phyloP scores from a whole-genome alignment of 1,284 basidiomycete species.

The Heterobasidion parviporum region DNA sequence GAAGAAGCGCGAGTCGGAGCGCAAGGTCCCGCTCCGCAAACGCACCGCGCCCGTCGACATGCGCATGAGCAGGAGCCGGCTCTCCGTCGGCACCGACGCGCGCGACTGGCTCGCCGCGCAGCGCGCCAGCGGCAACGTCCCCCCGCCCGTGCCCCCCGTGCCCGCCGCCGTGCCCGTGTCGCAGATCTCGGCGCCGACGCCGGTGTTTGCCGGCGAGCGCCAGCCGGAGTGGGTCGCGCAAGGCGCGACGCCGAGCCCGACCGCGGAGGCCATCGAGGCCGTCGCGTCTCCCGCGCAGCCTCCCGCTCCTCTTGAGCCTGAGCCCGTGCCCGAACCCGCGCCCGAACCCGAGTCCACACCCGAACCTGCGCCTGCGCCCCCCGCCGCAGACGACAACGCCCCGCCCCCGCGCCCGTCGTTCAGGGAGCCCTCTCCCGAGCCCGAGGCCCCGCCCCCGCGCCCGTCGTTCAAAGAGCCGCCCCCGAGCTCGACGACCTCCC shows the following conservation, averaged over 20 bases:
- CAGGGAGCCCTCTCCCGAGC: conserved; percentile 36
- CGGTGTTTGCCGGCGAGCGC: background rate
- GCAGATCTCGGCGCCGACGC: conserved; percentile 18
- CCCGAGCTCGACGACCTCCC: conserved; percentile 22
- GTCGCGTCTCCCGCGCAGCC: conserved; percentile 11
- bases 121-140: conserved; percentile 24
- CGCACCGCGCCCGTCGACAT: conserved; percentile 86
- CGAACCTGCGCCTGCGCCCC: background rate
- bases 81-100: conserved; percentile 33
- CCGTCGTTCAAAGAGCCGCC: conserved; percentile 45
- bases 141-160: conserved; percentile 32
- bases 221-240: conserved; percentile 10
- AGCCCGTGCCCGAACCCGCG: conserved; percentile 11
- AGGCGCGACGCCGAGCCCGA: conserved; percentile 11
- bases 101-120: conserved; percentile 49
- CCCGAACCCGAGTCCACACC: background rate
- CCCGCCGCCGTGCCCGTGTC: conserved; percentile 18
- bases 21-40: conserved; percentile 75
- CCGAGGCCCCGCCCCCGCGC: conserved; percentile 27
- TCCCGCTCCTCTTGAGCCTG: conserved; percentile 21
- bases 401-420: conserved; percentile 34
- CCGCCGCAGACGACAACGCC: conserved; percentile 17
- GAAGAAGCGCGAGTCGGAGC: conserved; percentile 82
- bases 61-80: conserved; percentile 60
- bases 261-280: conserved; percentile 6